A percentile compares a stretch with the other conserved stretches of the same genome.
These are phyloP conservation scores for Apiospora arundinis DNA, from an alignment of 2,329 filamentous ascomycete species.

Conservation along the genomic window DNA sequence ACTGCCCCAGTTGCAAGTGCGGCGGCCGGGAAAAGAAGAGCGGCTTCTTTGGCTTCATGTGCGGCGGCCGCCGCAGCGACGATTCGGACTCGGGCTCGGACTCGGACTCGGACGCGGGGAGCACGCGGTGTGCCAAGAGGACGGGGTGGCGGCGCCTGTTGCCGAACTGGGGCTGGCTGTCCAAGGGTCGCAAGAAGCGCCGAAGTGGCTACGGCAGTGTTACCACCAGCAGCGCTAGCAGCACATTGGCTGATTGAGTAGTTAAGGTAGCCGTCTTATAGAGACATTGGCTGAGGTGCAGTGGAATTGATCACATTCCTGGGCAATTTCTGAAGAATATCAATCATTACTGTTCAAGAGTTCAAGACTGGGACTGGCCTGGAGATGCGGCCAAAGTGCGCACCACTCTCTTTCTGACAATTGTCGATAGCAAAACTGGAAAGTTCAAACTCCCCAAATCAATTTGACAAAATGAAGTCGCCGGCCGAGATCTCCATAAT, in stretches of 20 bases:
- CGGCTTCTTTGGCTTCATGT: background rate
- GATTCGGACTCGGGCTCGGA: background rate
- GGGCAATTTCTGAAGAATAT: background rate
- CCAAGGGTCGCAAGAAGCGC: background rate
- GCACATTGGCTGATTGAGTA: background rate
- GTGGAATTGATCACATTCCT: background rate
- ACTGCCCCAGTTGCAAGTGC: background rate
- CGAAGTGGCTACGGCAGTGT: background rate
- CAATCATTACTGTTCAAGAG: too few relatives aligned
- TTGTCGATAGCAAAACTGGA: background rate
- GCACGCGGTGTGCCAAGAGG: background rate
- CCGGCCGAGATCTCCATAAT: background rate
- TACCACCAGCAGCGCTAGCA: background rate
- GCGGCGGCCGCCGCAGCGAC: background rate
- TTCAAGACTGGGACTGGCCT: too few relatives aligned
- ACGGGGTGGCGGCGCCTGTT: background rate
- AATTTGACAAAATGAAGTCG: background rate
- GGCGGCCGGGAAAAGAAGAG: background rate
- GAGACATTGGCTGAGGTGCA: background rate
- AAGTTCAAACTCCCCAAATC: too few relatives aligned
- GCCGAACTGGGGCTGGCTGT: background rate
- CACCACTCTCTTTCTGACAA: too few relatives aligned
- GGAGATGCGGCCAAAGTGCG: too few relatives aligned
- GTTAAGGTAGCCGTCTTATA: background rate
- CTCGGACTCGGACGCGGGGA: background rate